These are phyloP conservation scores for Ophiostoma triangulosporum DNA, from an alignment of 2,329 filamentous ascomycete species.

Conservation along the genomic window DNA sequence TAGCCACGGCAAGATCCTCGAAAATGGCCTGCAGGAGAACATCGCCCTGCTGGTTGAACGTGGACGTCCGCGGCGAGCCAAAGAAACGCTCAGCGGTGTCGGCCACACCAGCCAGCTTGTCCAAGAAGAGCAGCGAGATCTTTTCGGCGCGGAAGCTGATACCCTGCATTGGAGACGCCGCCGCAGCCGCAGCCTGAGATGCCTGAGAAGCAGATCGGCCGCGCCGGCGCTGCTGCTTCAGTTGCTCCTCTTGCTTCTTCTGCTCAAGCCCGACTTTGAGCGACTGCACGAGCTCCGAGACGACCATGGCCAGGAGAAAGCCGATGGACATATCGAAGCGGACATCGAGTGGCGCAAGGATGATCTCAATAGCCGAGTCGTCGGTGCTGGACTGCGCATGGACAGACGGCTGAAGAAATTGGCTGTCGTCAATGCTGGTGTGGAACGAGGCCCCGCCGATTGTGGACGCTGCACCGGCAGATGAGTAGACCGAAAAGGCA, in stretches of 20 bases:
- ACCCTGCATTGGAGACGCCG: slow-evolving; percentile 19
- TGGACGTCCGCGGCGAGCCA: slow-evolving; percentile 24
- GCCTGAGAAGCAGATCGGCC: background rate
- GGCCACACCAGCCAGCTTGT: slow-evolving; percentile 37
- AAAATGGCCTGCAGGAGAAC: slow-evolving; percentile 39
- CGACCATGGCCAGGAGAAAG: slow-evolving; percentile 38
- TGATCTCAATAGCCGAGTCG: slow-evolving; percentile 32
- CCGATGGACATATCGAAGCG: slow-evolving; percentile 44
- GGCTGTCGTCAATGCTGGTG: slow-evolving; percentile 12
- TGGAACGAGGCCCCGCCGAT: slow-evolving; percentile 2
- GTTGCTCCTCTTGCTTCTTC: slow-evolving; percentile 15
- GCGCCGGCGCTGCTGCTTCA: slow-evolving; percentile 6
- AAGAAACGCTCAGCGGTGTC: slow-evolving; percentile 35
- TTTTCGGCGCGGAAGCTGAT: slow-evolving; percentile 34
- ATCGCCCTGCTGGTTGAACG: slow-evolving; percentile 28
- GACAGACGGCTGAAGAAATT: background rate
- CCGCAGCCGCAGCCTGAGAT: background rate
- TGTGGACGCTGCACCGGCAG: slow-evolving; percentile 7
- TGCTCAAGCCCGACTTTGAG: slow-evolving; percentile 7
- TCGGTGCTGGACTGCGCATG: slow-evolving; percentile 6
- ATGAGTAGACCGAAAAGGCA: slow-evolving; percentile 40
- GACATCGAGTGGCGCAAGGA: slow-evolving; percentile 37
- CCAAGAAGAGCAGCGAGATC: slow-evolving; percentile 42
- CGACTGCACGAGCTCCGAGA: slow-evolving; percentile 30
- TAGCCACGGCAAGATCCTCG: slow-evolving; percentile 27